Percentiles rank a stretch among this genome's conserved stretches.
Conservation (phyloP, 2,329 filamentous ascomycete genomes). For the Ceratocystis eucalypticola region DNA sequence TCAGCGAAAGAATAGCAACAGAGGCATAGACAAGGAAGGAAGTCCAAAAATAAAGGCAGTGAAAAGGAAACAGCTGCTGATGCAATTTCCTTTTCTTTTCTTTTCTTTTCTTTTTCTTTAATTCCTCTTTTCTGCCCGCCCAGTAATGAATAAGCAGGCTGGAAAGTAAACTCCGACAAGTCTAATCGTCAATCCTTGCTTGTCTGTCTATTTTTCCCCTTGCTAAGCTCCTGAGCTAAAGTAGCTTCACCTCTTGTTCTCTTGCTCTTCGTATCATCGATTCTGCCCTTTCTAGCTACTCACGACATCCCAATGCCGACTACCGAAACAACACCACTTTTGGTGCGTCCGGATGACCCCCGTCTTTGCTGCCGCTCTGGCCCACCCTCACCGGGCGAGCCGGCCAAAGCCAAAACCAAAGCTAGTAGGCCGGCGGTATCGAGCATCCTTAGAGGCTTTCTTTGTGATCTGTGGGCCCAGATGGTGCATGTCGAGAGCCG, state of each 20-base stretch:
- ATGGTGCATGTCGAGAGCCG: conserved; percentile 29
- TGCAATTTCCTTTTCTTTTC: not conserved
- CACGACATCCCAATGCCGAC: not conserved
- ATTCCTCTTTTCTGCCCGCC: not conserved
- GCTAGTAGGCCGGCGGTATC: not conserved
- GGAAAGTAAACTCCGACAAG: not conserved
- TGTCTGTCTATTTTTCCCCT: not conserved
- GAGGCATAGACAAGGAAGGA: not conserved
- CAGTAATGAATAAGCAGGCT: not conserved
- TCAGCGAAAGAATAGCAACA: not conserved
- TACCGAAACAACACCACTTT: not conserved
- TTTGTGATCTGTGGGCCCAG: not conserved
- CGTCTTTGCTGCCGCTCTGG: not conserved
- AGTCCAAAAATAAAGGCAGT: not conserved
- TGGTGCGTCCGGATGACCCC: not conserved
- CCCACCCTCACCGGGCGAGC: not conserved
- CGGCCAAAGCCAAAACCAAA: not conserved
- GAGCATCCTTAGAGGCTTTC: not conserved
- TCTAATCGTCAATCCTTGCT: not conserved
- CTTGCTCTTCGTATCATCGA: not conserved
- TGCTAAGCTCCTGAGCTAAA: not conserved
- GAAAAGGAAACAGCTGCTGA: not conserved
- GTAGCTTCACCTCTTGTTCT: not conserved
- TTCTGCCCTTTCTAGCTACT: not conserved
- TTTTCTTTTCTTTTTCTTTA: not conserved